Conservation (phyloP, 2,329 filamentous ascomycete species). For the Amphichorda felina region DNA sequence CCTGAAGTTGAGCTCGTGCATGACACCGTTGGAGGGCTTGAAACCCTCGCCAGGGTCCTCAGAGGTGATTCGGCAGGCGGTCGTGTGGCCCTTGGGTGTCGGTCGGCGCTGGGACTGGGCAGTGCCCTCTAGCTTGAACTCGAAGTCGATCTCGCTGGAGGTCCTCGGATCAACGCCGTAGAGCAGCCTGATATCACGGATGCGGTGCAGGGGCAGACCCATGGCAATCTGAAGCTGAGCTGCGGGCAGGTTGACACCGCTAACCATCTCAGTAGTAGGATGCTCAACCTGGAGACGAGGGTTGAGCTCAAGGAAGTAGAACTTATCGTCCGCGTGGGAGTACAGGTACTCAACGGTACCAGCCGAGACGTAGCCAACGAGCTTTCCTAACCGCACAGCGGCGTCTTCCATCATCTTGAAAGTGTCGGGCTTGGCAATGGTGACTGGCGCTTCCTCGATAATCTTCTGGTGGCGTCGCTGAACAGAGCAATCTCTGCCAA, state of each 20-base stretch:
- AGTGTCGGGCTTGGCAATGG: constrained; percentile 77
- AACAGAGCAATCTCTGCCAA: constrained; percentile 96
- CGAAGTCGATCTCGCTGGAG: constrained; percentile 82
- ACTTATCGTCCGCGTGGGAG: constrained; percentile 94
- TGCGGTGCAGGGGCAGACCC: constrained; percentile 91
- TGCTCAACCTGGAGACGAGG: constrained; percentile 99
- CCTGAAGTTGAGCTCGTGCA: constrained; percentile 98
- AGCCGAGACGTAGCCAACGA: constrained; percentile 96
- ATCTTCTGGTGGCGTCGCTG: constrained; percentile 99
- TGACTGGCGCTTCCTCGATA: constrained; percentile 97
- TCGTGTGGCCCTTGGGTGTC: constrained; percentile 91
- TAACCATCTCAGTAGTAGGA: constrained; percentile 98
- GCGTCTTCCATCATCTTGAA: constrained; percentile 97
- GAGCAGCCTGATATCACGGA: constrained; percentile 88
- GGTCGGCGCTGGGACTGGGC: constrained; percentile 78
- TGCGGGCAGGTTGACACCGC: constrained; percentile 90
- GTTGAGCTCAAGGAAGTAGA: constrained; percentile 98
- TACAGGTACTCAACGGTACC: constrained; percentile 99
- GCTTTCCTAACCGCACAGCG: constrained; percentile 81
- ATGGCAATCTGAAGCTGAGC: constrained; percentile 98
- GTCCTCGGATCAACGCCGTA: constrained; percentile 92
- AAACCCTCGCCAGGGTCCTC: constrained; percentile 98
- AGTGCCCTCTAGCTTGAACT: constrained; percentile 82
- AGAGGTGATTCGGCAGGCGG: constrained; percentile 96
- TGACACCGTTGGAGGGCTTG: constrained; percentile 97